Base-by-base conservation (phyloP, 129 eudicot species). In the Arctium minus region DNA sequence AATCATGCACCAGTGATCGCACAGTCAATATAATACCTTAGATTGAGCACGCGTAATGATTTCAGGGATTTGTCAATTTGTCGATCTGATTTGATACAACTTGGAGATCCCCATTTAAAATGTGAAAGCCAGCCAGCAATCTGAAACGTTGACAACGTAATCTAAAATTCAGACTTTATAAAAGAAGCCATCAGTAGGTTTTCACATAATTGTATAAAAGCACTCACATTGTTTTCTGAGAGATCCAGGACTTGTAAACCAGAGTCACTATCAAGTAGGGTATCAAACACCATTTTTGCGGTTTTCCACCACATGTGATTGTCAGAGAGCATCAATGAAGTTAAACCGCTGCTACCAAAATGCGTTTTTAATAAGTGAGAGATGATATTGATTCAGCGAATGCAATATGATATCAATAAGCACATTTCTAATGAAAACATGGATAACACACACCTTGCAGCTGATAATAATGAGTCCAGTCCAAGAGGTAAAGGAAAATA, bases 141-240 rank as follows among this genome's bases (percentile, higher is more conserved):
- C 99, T 93, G 91, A 83, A 84, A 75, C 73, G 39, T 76, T 30
- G 62, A 60, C 36, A 60, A 36, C n/a, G 18, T 13, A 79, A 82
- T 56, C 35, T 70, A 10, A 48, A 39, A 13, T 65, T 6, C 6
- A 48, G 35, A 76, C 11, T 76, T 7, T 38, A 42, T 72, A 56
- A 71, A 72, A 82, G 29, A 6, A 17, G 12, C 48, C 70, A 53
- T 38, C 11, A 22, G 56, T 5, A 31, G 75, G 35, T 48, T 72
- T 22, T 53, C 65, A 68, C 69, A 72, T 64, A 18, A 65, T 38
- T 22, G 22, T 38, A 50, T 44, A 81, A 33, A 69, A 62, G 30
- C 36, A 86, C 97, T 81, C 81, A 95, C 98, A 79, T 79, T 86
- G 88, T 93, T 95, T 80, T 95, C 97, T 40, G 99, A 95, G 46